Percentiles rank a stretch among this genome's conserved stretches.
Conservation (phyloP, 192 early-diverging fungal genomes). For the Pecoramyces ruminantium region DNA sequence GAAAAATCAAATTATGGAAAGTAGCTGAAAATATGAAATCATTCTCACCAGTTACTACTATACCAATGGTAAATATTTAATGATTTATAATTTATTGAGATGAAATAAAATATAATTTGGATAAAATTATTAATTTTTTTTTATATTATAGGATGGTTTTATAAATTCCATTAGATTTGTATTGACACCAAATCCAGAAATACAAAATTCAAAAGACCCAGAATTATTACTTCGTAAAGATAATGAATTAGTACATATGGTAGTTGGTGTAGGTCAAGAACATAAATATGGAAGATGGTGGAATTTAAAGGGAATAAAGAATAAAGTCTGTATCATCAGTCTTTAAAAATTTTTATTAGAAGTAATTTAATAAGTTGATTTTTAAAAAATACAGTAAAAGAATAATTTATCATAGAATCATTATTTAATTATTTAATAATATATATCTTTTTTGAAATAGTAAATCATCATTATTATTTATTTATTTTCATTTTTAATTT, state of each 20-base stretch:
- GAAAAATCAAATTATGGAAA: conserved; percentile 75
- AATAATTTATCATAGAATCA: too few relatives aligned
- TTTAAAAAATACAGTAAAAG: too few relatives aligned
- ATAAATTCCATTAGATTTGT: conserved; percentile 33
- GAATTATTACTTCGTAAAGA: not conserved
- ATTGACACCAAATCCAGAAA: conserved; percentile 14
- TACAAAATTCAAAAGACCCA: not conserved
- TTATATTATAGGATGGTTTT: conserved; percentile 17
- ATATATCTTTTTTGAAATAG: too few relatives aligned
- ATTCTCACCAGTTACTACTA: conserved; percentile 34
- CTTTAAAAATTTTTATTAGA: conserved; percentile 15
- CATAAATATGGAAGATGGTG: conserved; percentile 81
- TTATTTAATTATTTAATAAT: too few relatives aligned
- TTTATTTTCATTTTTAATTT: too few relatives aligned
- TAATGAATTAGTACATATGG: conserved; percentile 4
- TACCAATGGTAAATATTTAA: conserved; percentile 52
- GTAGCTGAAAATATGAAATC: conserved; percentile 42
- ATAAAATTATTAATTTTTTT: not conserved
- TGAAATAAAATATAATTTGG: too few relatives aligned
- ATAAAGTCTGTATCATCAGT: conserved; percentile 51
- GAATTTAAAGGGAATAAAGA: conserved; percentile 56
- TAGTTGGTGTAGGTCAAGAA: conserved; percentile 69
- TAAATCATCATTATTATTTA: too few relatives aligned
- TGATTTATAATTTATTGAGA: too few relatives aligned
- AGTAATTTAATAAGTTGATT: too few relatives aligned